Conservation (phyloP, 2,329 filamentous ascomycete species). For the Microsporum ferrugineum region DNA sequence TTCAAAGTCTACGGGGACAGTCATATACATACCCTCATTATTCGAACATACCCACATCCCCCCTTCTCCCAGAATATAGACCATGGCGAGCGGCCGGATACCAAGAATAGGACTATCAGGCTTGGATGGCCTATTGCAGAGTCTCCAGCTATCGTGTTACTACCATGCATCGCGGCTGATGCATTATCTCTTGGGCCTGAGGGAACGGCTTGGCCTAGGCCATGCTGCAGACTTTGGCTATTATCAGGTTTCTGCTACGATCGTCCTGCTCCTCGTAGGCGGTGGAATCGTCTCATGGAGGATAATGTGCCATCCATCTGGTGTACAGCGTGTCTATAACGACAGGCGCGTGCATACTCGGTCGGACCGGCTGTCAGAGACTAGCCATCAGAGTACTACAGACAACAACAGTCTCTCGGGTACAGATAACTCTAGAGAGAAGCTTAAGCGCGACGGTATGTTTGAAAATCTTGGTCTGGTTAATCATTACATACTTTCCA, state of each 20-base stretch:
- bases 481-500: too few relatives aligned
- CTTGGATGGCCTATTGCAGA: not conserved
- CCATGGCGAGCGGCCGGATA: not conserved
- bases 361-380: not conserved
- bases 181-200: not conserved
- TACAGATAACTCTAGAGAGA: not conserved
- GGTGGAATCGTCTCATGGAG: not conserved
- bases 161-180: not conserved
- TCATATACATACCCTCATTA: too few relatives aligned
- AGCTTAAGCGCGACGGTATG: slow-evolving; percentile 7
- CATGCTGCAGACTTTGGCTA: not conserved
- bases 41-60: too few relatives aligned
- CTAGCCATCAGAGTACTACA: not conserved
- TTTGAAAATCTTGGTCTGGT: not conserved
- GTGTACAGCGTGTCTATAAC: not conserved
- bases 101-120: not conserved
- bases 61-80: not conserved
- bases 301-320: not conserved
- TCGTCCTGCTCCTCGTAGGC: not conserved
- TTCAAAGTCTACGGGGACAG: too few relatives aligned
- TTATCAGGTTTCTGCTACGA: not conserved
- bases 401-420: not conserved
- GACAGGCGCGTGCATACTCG: not conserved
- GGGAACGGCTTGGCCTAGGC: not conserved
- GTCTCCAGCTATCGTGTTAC: not conserved